Base-by-base conservation (phyloP, 371 early-diverging fungal genomes). In the Rhizopus sp. region DNA sequence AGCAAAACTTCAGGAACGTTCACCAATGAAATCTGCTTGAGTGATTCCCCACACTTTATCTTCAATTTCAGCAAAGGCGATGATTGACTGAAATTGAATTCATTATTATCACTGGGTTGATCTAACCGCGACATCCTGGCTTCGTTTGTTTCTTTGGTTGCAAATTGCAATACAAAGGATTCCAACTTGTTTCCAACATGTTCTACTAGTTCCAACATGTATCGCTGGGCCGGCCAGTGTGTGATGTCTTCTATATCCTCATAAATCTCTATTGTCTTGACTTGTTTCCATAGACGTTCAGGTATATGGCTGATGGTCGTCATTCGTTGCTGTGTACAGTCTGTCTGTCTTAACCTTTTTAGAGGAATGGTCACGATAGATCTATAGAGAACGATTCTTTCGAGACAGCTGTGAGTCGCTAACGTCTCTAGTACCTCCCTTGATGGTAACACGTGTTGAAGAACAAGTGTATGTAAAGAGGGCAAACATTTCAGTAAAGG, bases 391-490 rank as follows among this genome's bases (percentile, higher is more conserved):
- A 59, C 50, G 6, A 64, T 50, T n/a, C 17, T 38, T 3, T 33
- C 46, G 10, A 64, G 8, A 1, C 17, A 6, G 5, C 9, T n/a
- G 16, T 50, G 46, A 31, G 12, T 7, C 38, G 56, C 47, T 29
- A 55, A 46, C 0, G 29, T 23, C 31, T 63, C 50, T 39, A 62
- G 50, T n/a, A 64, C 46, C 10, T 54, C 23, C 6, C n/a, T 16
- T 12, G 69, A 62, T 0, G 69, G 69, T 48, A 69, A 31, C 9
- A 65, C 69, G 31, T 62, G 52, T 13, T 59, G 57, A 5, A 69
- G 33, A 3, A 57, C 62, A 10, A 69, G 34, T 0, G 56, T 62
- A 5, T 47, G 30, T n/a, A 69, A 23, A 7, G 41, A 30, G 8
- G 2, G 46, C 3, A 69, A 40, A 8, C 40, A 40, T 1, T 31